A percentile compares a stretch with the other conserved stretches of the same genome.
These are phyloP conservation scores for Anastatica hierochuntica DNA, from an alignment of 345 rosid species.

Conservation along the genomic window DNA sequence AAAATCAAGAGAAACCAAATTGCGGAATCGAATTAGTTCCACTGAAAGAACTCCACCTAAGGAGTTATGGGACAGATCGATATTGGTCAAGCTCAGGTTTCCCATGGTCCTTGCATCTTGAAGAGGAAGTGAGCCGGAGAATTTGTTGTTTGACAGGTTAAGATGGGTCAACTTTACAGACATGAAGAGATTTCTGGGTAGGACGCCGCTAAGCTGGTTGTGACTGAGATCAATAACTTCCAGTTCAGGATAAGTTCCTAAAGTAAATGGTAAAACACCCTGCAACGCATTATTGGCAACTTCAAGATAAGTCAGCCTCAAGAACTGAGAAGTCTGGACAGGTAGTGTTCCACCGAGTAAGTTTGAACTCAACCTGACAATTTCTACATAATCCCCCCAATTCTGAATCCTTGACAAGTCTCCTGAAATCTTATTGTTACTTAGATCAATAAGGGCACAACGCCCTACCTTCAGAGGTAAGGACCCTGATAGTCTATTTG, in stretches of 20 bases:
- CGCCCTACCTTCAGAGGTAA: conserved; percentile 57
- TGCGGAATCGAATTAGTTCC: conserved; percentile 34
- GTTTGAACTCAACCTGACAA: conserved; percentile 65
- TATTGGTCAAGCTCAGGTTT: conserved; percentile 47
- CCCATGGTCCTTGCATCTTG: conserved; percentile 28
- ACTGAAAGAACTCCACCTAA: conserved; percentile 45
- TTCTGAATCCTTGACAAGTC: conserved; percentile 54
- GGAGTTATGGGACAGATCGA: conserved; percentile 64
- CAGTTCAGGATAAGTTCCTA: conserved; percentile 58
- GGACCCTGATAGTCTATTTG: conserved; percentile 58
- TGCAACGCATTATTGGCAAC: conserved; percentile 54
- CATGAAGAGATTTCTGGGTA: conserved; percentile 47
- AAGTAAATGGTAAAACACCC: conserved; percentile 52
- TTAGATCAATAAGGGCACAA: conserved; percentile 66
- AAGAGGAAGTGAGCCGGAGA: conserved; percentile 61
- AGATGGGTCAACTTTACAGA: conserved; percentile 54
- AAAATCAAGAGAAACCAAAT: conserved; percentile 50
- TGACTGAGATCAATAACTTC: conserved; percentile 60
- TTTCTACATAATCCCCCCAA: conserved; percentile 80
- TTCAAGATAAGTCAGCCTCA: conserved; percentile 54
- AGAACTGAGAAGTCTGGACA: conserved; percentile 55
- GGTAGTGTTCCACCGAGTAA: conserved; percentile 56
- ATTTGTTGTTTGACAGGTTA: conserved; percentile 60
- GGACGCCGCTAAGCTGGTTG: conserved; percentile 46
- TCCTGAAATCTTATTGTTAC: conserved; percentile 63